phyloP scores from a whole-genome alignment of 2,329 filamentous ascomycete genomes.

The Claviceps humidiphila region DNA sequence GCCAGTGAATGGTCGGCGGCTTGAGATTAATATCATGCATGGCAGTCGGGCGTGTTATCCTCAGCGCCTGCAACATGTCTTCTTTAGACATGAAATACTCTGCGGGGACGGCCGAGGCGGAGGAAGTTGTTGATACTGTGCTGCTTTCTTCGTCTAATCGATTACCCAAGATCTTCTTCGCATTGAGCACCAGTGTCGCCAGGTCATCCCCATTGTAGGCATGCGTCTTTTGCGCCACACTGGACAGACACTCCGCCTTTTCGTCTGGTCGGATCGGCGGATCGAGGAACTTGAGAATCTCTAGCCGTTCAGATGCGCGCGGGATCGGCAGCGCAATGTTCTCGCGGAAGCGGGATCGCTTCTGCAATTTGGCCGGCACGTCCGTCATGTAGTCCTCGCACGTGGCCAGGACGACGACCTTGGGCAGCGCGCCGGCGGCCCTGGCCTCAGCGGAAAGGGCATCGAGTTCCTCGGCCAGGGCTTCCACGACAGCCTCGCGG shows the following conservation, averaged over 20 bases:
- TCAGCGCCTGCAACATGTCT: constrained; percentile 54
- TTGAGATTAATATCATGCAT: constrained; percentile 85
- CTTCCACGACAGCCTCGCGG: constrained; percentile 34
- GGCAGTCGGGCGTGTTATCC: constrained; percentile 62
- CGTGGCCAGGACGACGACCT: constrained; percentile 62
- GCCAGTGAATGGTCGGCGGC: constrained; percentile 74
- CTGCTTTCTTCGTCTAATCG: constrained; percentile 12
- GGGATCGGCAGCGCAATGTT: constrained; percentile 69
- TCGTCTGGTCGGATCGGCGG: constrained; percentile 32
- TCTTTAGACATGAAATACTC: constrained; percentile 21
- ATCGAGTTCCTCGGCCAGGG: constrained; percentile 42
- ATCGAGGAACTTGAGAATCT: constrained; percentile 55
- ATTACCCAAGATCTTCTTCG: constrained; percentile 15
- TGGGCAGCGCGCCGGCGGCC: constrained; percentile 27
- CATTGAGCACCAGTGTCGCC: constrained; percentile 39
- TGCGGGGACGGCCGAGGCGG: background rate
- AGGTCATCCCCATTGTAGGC: constrained; percentile 77
- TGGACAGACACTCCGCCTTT: constrained; percentile 38
- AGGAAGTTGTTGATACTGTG: background rate
- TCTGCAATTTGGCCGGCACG: constrained; percentile 56
- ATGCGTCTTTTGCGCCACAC: constrained; percentile 64
- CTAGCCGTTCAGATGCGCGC: constrained; percentile 52
- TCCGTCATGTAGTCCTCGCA: constrained; percentile 58
- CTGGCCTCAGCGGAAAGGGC: constrained; percentile 29
- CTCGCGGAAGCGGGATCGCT: constrained; percentile 47